A percentile compares a stretch with the other conserved stretches of the same genome.
These are phyloP conservation scores for Dothidotthia symphoricarpi DNA, from an alignment of 2,329 filamentous ascomycete genomes.

Conservation along the genomic window DNA sequence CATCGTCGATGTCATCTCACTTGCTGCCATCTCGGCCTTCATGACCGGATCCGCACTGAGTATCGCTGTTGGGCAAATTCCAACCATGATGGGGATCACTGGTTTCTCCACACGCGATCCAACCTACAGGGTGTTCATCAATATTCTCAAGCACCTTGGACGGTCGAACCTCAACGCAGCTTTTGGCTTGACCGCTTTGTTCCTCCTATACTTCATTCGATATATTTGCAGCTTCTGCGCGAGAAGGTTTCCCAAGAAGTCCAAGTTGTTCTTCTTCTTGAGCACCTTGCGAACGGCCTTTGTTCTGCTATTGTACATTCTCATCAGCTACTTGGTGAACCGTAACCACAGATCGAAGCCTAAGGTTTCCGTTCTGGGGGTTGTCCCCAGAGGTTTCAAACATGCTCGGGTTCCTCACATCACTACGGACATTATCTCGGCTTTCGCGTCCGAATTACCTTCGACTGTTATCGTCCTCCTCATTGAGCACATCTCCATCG, in stretches of 20 bases:
- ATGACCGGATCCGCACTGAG: conserved; percentile 96
- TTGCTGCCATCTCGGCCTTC: conserved; percentile 89
- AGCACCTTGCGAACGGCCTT: conserved; percentile 88
- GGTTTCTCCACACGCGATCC: conserved; percentile 71
- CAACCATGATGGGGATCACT: conserved; percentile 75
- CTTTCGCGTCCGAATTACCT: conserved; percentile 72
- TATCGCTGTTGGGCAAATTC: conserved; percentile 81
- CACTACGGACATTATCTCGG: conserved; percentile 62
- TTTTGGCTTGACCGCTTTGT: conserved; percentile 78
- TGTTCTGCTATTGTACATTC: conserved; percentile 85
- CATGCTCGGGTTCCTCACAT: conserved; percentile 72
- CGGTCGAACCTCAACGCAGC: conserved; percentile 70
- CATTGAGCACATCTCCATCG: conserved; percentile 95
- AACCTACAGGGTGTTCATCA: conserved; percentile 82
- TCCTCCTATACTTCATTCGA: conserved; percentile 70
- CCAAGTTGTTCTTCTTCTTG: conserved; percentile 83
- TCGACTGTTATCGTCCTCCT: conserved; percentile 89
- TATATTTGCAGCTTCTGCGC: conserved; percentile 62
- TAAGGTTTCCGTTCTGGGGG: conserved; percentile 62
- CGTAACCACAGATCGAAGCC: conserved; percentile 55
- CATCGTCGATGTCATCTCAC: conserved; percentile 87
- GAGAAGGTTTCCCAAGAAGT: conserved; percentile 64
- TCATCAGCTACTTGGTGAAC: conserved; percentile 86
- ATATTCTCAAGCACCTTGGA: conserved; percentile 69
- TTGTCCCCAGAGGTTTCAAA: conserved; percentile 63